These are phyloP conservation scores for Dichotomocladium elegans DNA, from an alignment of 371 early-diverging fungal genomes.

Conservation along the genomic window DNA sequence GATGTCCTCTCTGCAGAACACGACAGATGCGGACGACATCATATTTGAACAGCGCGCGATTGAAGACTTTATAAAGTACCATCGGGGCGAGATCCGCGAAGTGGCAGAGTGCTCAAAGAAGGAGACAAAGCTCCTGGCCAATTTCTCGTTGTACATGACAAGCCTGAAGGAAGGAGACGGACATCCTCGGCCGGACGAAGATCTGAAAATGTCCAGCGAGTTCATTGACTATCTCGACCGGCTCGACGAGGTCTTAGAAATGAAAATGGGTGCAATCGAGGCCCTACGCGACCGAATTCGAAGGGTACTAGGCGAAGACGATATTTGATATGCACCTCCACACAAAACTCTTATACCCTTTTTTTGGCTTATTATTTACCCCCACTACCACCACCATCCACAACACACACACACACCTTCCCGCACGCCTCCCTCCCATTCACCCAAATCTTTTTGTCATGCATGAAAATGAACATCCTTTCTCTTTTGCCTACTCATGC, in stretches of 20 bases:
- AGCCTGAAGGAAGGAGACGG: slow-evolving; percentile 25
- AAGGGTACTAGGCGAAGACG: slow-evolving; percentile 10
- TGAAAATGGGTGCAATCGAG: slow-evolving; percentile 43
- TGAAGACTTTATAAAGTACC: slow-evolving; percentile 70
- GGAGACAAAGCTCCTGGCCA: slow-evolving; percentile 77
- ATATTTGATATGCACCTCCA: slow-evolving; percentile 1
- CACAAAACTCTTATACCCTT: not conserved
- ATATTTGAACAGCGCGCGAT: slow-evolving; percentile 30
- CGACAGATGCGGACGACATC: slow-evolving; percentile 5
- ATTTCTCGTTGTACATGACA: slow-evolving; percentile 53
- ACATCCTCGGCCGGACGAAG: slow-evolving; percentile 18
- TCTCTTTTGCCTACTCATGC: too few relatives aligned
- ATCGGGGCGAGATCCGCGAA: slow-evolving; percentile 75
- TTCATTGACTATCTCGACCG: slow-evolving; percentile 45
- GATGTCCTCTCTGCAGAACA: slow-evolving; percentile 1
- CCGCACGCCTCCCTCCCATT: not conserved
- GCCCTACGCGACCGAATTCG: slow-evolving; percentile 34
- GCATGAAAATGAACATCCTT: not conserved
- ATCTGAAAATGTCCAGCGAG: slow-evolving; percentile 22
- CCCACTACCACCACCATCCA: not conserved
- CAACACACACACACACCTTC: not conserved
- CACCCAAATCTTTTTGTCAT: not conserved
- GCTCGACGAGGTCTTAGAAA: slow-evolving; percentile 50
- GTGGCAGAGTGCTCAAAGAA: slow-evolving; percentile 72
- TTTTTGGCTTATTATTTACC: not conserved